phyloP scores from a whole-genome alignment of 768 basidiomycete species.

The Termitomyces sp. region DNA sequence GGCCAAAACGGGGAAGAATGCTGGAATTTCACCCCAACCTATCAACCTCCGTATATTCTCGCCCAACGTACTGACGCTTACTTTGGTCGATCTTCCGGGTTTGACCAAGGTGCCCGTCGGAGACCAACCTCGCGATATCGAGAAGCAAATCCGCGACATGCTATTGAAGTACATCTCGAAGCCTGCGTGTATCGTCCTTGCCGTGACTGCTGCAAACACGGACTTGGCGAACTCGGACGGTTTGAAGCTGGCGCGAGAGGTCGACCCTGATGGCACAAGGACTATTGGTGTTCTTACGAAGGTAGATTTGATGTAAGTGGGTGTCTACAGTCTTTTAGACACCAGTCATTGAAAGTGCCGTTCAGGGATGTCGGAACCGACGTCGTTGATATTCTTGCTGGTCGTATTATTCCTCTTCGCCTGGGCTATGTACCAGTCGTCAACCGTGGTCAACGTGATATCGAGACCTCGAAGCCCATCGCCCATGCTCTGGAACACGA shows the following conservation, averaged over 20 bases:
- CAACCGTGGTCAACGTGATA: conserved; percentile 97
- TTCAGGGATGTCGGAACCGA: conserved; percentile 96
- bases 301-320: conserved; percentile 90
- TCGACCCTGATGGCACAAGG: conserved; percentile 93
- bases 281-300: conserved; percentile 99
- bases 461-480: conserved; percentile 87
- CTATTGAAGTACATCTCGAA: conserved; percentile 92
- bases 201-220: conserved; percentile 92
- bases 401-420: conserved; percentile 92
- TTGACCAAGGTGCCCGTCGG: conserved; percentile 94
- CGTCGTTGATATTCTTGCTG: conserved; percentile 97
- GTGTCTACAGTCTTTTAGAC: background rate
- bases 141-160: conserved; percentile 97
- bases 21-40: conserved; percentile 94
- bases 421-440: conserved; percentile 98
- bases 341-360: background rate
- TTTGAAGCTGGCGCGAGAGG: conserved; percentile 91
- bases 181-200: conserved; percentile 93
- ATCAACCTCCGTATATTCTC: conserved; percentile 98
- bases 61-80: conserved; percentile 94
- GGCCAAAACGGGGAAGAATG: conserved; percentile 97
- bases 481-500: conserved; percentile 83
- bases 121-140: conserved; percentile 95
- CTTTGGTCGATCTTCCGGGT: conserved; percentile 96
- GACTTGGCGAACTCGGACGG: conserved; percentile 99